Evolutionary conservation across 768 basidiomycete genomes (phyloP), one percentile per base, ranked within the genome.

Genomic region (Termitomyces bulborhizus): DNA sequence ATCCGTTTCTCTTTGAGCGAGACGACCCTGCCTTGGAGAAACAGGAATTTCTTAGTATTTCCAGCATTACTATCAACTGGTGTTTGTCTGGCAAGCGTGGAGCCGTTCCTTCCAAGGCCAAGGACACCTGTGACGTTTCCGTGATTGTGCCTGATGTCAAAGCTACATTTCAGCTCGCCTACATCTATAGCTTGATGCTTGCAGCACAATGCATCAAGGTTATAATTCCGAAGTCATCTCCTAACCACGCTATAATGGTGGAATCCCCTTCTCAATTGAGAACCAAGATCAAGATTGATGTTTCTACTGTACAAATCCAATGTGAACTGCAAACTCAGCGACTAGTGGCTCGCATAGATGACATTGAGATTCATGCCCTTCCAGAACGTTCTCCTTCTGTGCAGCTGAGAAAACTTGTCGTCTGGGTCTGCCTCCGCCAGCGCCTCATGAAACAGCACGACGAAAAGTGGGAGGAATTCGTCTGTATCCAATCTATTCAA

Each of bases 381-480:
- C 60, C 71, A 4, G 63, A 61, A 24, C 60, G 59, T 29, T 62
- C 73, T 29, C 60, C 69, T 9, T 65, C 68, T 3, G 63, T 75
- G 4, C 73, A 71, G 48, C 68, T 73, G 63, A 69, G 73, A 40
- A 80, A 71, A 54, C 62, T 73, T n/a, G 66, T 73, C 57, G 72
- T 79, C 6, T 90, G 83, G 69, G 84, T 89, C 12, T 78, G 81
- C 29, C 77, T 84, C 37, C 73, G 76, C 37, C 51, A 64, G 15
- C 65, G 66, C 37, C 64, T 66, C 36, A 72, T 71, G 59, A 57
- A 56, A 16, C 55, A 69, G 16, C 49, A 62, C 6, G 69, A 66
- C 11, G 76, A 73, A 12, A 73, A 75, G 53, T 95, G 91, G 91
- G 90, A 89, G 56, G 90, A 93, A 64, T 70, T 96, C 4, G 68